Base-by-base conservation (phyloP, 2,329 filamentous ascomycete species). In the Trichoderma afroharzianum region DNA sequence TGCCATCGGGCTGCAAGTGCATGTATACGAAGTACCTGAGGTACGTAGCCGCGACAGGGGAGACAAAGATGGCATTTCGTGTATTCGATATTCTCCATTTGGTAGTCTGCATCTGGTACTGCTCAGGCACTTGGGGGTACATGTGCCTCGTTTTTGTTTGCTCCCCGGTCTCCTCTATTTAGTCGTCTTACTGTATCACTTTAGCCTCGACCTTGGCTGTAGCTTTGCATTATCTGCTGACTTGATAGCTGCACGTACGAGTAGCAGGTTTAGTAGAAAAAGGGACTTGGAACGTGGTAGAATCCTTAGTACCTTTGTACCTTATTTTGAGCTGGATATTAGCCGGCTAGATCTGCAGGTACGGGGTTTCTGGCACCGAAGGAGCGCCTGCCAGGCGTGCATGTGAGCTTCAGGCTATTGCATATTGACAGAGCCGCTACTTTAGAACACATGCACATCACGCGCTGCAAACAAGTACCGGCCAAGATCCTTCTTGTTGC, bases 281-380 rank as follows among this genome's bases (percentile, higher is more conserved):
- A 53, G 2, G 21, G 11, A 53, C 47, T 3, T 24, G 47, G 47
- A 53, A 24, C 47, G 21, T 24, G 47, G 21, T 58, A 32, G 26
- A 32, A 58, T 32, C 30, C 15, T n/a, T 32, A 32, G 15, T 12
- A 58, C 18, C 30, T 30, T 55, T 47, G 33, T 50, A 32, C 32
- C n/a, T 61, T n/a, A 18, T 24, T 53, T 53, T 24, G 47, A 11
- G n/a, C 12, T 32, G 57, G 9, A 58, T 59, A 36, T n/a, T 11
- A 50, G 55, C 15, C 26, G 55, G 28, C 33, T 50, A 62, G 55
- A 69, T 68, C 53, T 62, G 36, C 58, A 62, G 67, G 58, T 36
- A 69, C 64, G 50, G 50, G 33, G 64, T 58, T 43, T 68, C 63
- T 55, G 50, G 47, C 32, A 28, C 53, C 50, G 53, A 68, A 58